Evolutionary conservation across 75 land plant species (phyloP).

Genomic region (Chamaecyparis obtusa): DNA sequence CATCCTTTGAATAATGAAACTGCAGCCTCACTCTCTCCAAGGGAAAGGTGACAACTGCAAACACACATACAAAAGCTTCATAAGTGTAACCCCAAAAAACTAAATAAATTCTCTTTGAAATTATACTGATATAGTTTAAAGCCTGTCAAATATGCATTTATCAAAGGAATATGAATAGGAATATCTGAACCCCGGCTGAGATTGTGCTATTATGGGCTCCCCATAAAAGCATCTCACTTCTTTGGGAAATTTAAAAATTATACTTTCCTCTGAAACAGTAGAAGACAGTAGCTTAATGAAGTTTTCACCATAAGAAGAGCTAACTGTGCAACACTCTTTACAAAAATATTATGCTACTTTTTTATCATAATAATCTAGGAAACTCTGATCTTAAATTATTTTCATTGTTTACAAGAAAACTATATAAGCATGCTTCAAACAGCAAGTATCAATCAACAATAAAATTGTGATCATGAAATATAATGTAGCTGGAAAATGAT

Average conservation of each 20-base stretch:
- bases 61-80: not conserved
- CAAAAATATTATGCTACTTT: not conserved
- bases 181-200: not conserved
- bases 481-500: not conserved
- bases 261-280: not conserved
- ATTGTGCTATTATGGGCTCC: not conserved
- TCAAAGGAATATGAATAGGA: not conserved
- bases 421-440: not conserved
- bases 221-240: not conserved
- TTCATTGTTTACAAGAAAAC: not conserved
- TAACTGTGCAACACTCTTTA: not conserved
- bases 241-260: not conserved
- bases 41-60: slow-evolving; percentile 80
- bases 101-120: not conserved
- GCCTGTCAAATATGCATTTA: not conserved
- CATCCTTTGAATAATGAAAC: slow-evolving; percentile 57
- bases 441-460: not conserved
- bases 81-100: not conserved
- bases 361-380: not conserved
- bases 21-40: slow-evolving; percentile 85
- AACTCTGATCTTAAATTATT: not conserved
- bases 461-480: not conserved
- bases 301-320: not conserved
- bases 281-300: not conserved
- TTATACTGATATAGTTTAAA: not conserved